Conservation (phyloP, 441 rosid genomes). For the Euphorbia schlechtendalii region DNA sequence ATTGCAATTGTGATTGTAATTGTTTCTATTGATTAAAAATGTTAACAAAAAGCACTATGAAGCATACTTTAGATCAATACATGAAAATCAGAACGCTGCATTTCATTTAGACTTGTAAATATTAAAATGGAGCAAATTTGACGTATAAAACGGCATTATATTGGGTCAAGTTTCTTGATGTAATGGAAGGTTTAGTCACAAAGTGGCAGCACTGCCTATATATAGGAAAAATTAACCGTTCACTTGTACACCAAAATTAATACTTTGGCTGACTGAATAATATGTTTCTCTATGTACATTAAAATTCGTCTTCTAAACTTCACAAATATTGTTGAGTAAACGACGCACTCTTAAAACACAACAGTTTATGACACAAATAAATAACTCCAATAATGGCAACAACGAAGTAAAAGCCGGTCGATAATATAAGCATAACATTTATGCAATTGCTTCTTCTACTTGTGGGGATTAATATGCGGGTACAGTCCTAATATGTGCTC, state of each 20-base stretch:
- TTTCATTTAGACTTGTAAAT: no score
- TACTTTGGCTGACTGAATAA: no score
- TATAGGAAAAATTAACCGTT: not conserved
- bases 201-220: not conserved
- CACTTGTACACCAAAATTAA: no score
- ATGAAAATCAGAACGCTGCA: no score
- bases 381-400: not conserved
- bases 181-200: not conserved
- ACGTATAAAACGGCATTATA: not conserved
- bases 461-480: constrained; percentile 47
- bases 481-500: constrained; percentile 71
- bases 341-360: not conserved
- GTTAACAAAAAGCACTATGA: no score
- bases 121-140: no score
- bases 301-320: not conserved
- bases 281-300: not conserved
- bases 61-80: no score
- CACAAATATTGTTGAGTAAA: not conserved
- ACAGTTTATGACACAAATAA: not conserved
- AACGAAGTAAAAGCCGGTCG: not conserved
- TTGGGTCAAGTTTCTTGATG: no score
- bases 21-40: no score
- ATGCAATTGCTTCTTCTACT: no score
- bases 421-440: not conserved
- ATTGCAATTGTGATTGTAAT: no score